phyloP scores from a whole-genome alignment of 2,329 filamentous ascomycete species.

The Ophiostoma quercus region DNA sequence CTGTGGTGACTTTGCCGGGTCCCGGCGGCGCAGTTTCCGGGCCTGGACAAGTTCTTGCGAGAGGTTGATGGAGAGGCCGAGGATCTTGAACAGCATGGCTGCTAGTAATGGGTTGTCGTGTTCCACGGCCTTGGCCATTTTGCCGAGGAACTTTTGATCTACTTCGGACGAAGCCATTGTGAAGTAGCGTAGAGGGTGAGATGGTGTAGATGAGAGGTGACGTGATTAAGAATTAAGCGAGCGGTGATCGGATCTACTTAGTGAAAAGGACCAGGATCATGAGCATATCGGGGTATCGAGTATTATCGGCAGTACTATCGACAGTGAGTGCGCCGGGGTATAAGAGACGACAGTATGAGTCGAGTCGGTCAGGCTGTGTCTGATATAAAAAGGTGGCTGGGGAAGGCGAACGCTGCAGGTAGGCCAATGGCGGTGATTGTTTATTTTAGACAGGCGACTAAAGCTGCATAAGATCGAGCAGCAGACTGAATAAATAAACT shows the following conservation, averaged over 20 bases:
- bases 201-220: background rate
- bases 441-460: conserved; percentile 7
- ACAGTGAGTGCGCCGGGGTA: background rate
- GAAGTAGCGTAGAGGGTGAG: background rate
- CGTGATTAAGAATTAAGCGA: conserved; percentile 9
- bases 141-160: conserved; percentile 93
- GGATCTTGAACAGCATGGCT: conserved; percentile 79
- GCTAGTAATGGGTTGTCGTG: conserved; percentile 73
- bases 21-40: conserved; percentile 75
- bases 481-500: background rate
- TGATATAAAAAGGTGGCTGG: conserved; percentile 11
- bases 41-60: conserved; percentile 78
- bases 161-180: conserved; percentile 93
- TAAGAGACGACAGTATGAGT: background rate
- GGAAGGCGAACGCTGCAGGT: background rate
- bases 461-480: conserved; percentile 6
- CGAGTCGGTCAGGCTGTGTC: conserved; percentile 12
- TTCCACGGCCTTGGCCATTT: conserved; percentile 74
- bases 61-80: conserved; percentile 84
- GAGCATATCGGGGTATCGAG: conserved; percentile 9
- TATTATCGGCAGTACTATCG: background rate
- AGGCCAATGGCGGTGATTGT: background rate
- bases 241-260: conserved; percentile 16
- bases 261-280: conserved; percentile 21
- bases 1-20: conserved; percentile 66